A percentile compares a stretch with the other conserved stretches of the same genome.
Evolutionary conservation across 2,329 filamentous ascomycete species (phyloP).

Genomic region (Fusarium cicatricum): DNA sequence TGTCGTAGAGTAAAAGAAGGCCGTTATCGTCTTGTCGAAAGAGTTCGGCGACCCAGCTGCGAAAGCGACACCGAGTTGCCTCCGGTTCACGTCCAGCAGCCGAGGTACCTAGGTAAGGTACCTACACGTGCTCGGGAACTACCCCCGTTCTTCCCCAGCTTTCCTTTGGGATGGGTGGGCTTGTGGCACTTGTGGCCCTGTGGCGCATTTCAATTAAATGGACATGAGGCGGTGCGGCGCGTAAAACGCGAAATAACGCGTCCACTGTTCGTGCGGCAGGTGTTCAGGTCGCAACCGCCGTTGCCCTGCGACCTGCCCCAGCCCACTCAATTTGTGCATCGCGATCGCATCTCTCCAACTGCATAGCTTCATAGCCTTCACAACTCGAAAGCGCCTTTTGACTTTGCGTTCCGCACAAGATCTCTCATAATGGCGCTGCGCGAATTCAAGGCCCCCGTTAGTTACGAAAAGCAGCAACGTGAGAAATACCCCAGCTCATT

Average conservation of each 20-base stretch:
- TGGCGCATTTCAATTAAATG: conserved; percentile 42
- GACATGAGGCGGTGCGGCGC: conserved; percentile 39
- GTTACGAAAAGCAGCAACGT: conserved; percentile 90
- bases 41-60: conserved; percentile 17
- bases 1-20: conserved; percentile 10
- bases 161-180: conserved; percentile 1
- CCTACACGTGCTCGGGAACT: conserved; percentile 46
- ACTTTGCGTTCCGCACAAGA: conserved; percentile 29
- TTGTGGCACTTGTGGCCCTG: conserved; percentile 9
- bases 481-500: conserved; percentile 45
- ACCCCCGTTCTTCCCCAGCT: conserved; percentile 33
- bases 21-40: conserved; percentile 18
- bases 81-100: conserved; percentile 36
- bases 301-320: conserved; percentile 42
- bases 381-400: conserved; percentile 23
- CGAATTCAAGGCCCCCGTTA: conserved; percentile 78
- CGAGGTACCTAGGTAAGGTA: conserved; percentile 42
- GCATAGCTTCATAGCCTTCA: conserved; percentile 20
- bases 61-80: conserved; percentile 32
- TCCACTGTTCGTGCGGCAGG: conserved; percentile 19
- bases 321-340: conserved; percentile 46
- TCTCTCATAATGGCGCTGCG: conserved; percentile 79
- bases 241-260: conserved; percentile 49
- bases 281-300: conserved; percentile 27
- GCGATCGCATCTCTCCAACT: conserved; percentile 32